These are phyloP conservation scores for Acanthamoeba rhysodes DNA, from an alignment of 208 protist species.

Conservation along the genomic window DNA sequence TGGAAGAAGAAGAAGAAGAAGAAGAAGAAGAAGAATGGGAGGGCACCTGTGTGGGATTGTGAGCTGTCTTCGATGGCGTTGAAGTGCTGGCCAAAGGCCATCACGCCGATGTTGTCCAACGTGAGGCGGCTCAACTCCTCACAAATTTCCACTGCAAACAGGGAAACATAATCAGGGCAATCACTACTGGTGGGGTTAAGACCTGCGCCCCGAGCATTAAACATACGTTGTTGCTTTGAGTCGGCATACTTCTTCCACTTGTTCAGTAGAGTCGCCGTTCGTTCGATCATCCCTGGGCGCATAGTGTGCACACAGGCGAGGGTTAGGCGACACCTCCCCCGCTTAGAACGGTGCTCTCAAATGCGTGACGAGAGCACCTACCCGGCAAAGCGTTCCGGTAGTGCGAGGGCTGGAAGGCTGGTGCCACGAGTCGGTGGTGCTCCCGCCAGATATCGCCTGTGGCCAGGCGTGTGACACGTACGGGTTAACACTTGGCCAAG, in stretches of 20 bases:
- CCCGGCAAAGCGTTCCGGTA: conserved; percentile 7
- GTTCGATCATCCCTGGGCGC: background rate
- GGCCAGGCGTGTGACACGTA: background rate
- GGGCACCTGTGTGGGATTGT: background rate
- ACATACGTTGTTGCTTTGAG: background rate
- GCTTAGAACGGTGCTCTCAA: too few relatives aligned
- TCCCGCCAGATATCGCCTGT: conserved; percentile 35
- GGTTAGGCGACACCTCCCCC: background rate
- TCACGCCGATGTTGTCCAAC: conserved; percentile 62
- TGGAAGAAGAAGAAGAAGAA: background rate
- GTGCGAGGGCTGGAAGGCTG: conserved; percentile 52
- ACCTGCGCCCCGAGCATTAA: too few relatives aligned
- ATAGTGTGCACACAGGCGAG: too few relatives aligned
- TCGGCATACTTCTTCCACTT: background rate
- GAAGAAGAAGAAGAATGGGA: too few relatives aligned
- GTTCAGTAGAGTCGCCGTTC: background rate
- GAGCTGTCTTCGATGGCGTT: conserved; percentile 33
- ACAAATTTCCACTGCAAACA: conserved; percentile 1
- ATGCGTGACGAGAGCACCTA: too few relatives aligned
- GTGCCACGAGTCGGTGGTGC: conserved; percentile 25
- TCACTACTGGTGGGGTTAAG: too few relatives aligned
- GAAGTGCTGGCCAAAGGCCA: conserved; percentile 66
- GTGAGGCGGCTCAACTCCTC: conserved; percentile 32
- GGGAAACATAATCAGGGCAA: too few relatives aligned
- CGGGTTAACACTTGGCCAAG: too few relatives aligned